Evolutionary conservation across 148 eudicot genomes (phyloP).

Genomic region (Limonium bicolor): DNA sequence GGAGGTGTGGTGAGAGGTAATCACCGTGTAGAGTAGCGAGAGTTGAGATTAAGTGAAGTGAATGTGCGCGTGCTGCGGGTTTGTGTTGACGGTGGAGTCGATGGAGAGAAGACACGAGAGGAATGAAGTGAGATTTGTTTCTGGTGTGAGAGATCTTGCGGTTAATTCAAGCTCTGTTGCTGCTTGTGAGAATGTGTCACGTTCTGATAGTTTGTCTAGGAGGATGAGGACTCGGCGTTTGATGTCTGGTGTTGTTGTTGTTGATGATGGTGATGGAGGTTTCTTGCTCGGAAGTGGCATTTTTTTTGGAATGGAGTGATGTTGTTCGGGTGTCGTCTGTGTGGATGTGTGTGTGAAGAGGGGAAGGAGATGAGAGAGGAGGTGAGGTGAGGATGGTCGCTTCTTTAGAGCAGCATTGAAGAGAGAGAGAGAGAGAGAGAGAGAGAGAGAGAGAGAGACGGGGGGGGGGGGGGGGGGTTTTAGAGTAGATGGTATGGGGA

Average conservation of each 20-base stretch:
- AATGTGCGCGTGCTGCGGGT: slow-evolving; percentile 39
- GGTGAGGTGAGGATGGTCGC: background rate
- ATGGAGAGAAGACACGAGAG: slow-evolving; percentile 29
- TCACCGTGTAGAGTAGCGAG: slow-evolving; percentile 16
- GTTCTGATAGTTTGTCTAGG: slow-evolving; percentile 51
- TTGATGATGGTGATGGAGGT: background rate
- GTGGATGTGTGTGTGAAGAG: background rate
- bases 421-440: too few relatives aligned
- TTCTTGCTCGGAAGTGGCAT: background rate
- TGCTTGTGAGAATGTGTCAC: slow-evolving; percentile 42
- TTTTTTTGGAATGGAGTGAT: background rate
- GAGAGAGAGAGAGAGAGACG: too few relatives aligned
- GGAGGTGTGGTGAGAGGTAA: slow-evolving; percentile 25
- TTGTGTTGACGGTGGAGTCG: slow-evolving; percentile 30
- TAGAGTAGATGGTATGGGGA: too few relatives aligned
- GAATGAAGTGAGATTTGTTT: slow-evolving; percentile 24
- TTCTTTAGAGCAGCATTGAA: too few relatives aligned
- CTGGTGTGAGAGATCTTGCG: slow-evolving; percentile 17
- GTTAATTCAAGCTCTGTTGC: slow-evolving; percentile 25
- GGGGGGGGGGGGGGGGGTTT: too few relatives aligned
- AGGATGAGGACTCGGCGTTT: slow-evolving; percentile 24
- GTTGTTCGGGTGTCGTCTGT: background rate
- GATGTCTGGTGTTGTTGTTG: slow-evolving; percentile 20
- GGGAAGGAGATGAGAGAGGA: background rate
- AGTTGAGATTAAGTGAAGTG: slow-evolving; percentile 19